These are phyloP conservation scores for Penicillium turbatum DNA, from an alignment of 495 filamentous ascomycete species.

Conservation along the genomic window DNA sequence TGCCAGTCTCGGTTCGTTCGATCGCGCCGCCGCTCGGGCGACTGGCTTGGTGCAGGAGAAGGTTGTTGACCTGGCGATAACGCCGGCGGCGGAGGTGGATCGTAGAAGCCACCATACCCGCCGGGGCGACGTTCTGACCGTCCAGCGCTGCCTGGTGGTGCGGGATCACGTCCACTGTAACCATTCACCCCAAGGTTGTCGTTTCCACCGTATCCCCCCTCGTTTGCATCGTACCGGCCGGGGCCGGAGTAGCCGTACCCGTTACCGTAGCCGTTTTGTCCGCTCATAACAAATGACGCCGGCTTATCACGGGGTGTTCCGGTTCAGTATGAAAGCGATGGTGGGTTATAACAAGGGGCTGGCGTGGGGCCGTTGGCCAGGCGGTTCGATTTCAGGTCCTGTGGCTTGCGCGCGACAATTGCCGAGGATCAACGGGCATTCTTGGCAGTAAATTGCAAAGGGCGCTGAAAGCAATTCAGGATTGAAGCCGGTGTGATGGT, in stretches of 20 bases:
- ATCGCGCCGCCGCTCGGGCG: constrained; percentile 38
- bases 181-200: constrained; percentile 30
- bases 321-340: constrained; percentile 6
- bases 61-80: constrained; percentile 18
- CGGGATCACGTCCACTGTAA: constrained; percentile 24
- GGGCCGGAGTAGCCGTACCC: constrained; percentile 44
- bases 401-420: constrained; percentile 16
- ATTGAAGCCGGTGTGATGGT: constrained; percentile 7
- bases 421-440: constrained; percentile 15
- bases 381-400: constrained; percentile 9
- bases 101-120: constrained; percentile 46
- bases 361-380: constrained; percentile 9
- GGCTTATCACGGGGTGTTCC: constrained; percentile 1
- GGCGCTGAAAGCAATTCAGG: constrained; percentile 2
- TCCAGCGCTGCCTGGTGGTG: constrained; percentile 16
- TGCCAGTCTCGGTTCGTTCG: constrained; percentile 32
- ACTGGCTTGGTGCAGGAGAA: constrained; percentile 16
- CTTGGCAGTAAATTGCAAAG: constrained; percentile 8
- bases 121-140: constrained; percentile 37
- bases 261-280: constrained; percentile 39
- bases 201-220: constrained; percentile 34
- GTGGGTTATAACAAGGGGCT: constrained; percentile 23
- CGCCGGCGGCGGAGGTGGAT: constrained; percentile 30
- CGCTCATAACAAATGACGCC: constrained; percentile 37
- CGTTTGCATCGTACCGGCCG: constrained; percentile 37